Percentiles rank a stretch among this genome's conserved stretches.
Evolutionary conservation across 148 eudicot species (phyloP).

Genomic region (Silene latifolia): DNA sequence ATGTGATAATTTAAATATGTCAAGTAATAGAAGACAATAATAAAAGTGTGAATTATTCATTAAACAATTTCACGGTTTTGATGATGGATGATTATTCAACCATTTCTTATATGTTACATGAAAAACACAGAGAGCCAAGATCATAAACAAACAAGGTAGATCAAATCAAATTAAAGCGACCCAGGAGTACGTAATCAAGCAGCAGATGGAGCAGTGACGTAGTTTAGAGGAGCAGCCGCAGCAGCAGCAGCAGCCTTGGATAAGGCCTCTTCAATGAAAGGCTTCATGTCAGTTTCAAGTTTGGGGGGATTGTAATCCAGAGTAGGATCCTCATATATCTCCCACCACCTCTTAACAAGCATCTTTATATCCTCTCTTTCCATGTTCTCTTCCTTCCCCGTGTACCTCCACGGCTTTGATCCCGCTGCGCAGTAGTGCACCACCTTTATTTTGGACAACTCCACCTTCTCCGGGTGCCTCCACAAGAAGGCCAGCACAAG

Average conservation of each 20-base stretch:
- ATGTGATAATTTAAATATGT: too few species aligned
- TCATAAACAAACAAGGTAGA: too few species aligned
- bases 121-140: too few species aligned
- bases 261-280: conserved; percentile 29
- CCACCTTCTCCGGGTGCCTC: conserved; percentile 44
- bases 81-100: too few species aligned
- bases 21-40: too few species aligned
- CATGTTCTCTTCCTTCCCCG: conserved; percentile 40
- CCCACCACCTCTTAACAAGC: conserved; percentile 47
- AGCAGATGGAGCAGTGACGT: conserved; percentile 45
- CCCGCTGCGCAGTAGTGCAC: conserved; percentile 47
- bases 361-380: conserved; percentile 44
- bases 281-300: too few species aligned
- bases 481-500: conserved; percentile 41
- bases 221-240: conserved; percentile 7
- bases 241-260: conserved; percentile 16
- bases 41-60: too few species aligned
- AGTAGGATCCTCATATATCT: conserved; percentile 29
- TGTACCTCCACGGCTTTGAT: conserved; percentile 45
- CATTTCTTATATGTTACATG: too few species aligned
- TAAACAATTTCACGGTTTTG: too few species aligned
- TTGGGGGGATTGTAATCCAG: conserved; percentile 29
- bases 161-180: too few species aligned
- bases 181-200: too few species aligned
- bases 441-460: conserved; percentile 36